Evolutionary conservation across 345 rosid species (phyloP), one percentile per base, ranked within the genome.

Genomic region (Reutealis trisperma): DNA sequence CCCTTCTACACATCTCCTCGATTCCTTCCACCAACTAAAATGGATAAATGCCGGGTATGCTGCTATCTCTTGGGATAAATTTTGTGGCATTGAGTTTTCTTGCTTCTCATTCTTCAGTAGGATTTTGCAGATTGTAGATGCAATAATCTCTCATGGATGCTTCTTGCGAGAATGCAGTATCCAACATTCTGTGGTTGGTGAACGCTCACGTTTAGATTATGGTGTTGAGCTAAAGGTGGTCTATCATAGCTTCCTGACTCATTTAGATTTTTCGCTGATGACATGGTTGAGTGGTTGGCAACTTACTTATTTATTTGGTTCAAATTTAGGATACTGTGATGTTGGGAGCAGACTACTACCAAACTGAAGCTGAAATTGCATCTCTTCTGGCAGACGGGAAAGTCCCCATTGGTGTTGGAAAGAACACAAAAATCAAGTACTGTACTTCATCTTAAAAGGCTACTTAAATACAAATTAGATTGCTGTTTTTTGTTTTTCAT

Each of bases 1-100:
- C 98, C 99, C 41, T 85, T 95, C 86, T 95, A 88, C 84, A 95
- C 99, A 24, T 95, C 98, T 78, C 99, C 99, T 19, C 87, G 91
- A 63, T 95, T 90, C 84, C 58, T 93, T 52, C 98, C 98, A 18
- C 99, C 99, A 30, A 90, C 97, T 67, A 95, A 95, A 86, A 86
- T 92, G 0, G 98, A 93, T 13, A 93, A 90, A 72, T 89, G 97
- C 88, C 80, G 83, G 82, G 98, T 91, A 88, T 65, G 86, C 58
- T 72, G 52, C 44, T 57, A 6, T 75, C 22, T 76, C 55, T 51
- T 51, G 9, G 27, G 60, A 62, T 77, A 42, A 24, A 15, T 47
- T 47, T 37, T 18, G 34, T 34, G 30, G 75, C 63, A 63, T 76
- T 60, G 66, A 21, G 8, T 68, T 54, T 15, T 49, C 55, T 51